phyloP scores from a whole-genome alignment of 2,329 filamentous ascomycete species.

The Colletotrichum graminicola region DNA sequence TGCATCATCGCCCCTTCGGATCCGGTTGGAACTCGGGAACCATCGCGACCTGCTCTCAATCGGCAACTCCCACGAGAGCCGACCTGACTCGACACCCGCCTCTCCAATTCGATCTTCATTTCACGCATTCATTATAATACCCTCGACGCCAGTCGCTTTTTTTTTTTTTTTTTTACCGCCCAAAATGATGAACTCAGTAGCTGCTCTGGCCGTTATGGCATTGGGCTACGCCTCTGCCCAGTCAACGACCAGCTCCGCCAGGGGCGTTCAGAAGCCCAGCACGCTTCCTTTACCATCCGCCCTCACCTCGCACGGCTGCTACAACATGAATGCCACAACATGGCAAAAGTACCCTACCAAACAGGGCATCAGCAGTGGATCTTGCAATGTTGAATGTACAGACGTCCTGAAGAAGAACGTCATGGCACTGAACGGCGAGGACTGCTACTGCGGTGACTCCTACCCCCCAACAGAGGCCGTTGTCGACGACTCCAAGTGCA shows the following conservation, averaged over 20 bases:
- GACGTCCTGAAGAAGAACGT: conserved; percentile 61
- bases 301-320: conserved; percentile 65
- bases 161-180: background rate
- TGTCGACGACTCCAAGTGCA: conserved; percentile 71
- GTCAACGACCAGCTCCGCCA: conserved; percentile 6
- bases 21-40: conserved; percentile 10
- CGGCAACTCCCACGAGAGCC: conserved; percentile 19
- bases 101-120: conserved; percentile 7
- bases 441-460: conserved; percentile 79
- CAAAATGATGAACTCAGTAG: conserved; percentile 37
- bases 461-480: conserved; percentile 71
- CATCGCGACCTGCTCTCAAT: conserved; percentile 10
- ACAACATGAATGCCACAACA: conserved; percentile 55
- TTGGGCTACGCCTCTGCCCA: conserved; percentile 35
- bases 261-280: conserved; percentile 52
- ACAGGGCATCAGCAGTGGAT: conserved; percentile 52
- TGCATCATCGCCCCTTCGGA: conserved; percentile 5
- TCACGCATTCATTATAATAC: conserved; percentile 28
- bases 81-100: conserved; percentile 26
- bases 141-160: background rate
- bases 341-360: conserved; percentile 47
- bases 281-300: conserved; percentile 52
- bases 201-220: conserved; percentile 37
- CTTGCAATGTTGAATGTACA: conserved; percentile 51
- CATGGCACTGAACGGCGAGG: conserved; percentile 71